Percentiles rank a stretch among this genome's conserved stretches.
These are phyloP conservation scores for Puccinia hordei DNA, from an alignment of 1,284 basidiomycete species.

Conservation along the genomic window DNA sequence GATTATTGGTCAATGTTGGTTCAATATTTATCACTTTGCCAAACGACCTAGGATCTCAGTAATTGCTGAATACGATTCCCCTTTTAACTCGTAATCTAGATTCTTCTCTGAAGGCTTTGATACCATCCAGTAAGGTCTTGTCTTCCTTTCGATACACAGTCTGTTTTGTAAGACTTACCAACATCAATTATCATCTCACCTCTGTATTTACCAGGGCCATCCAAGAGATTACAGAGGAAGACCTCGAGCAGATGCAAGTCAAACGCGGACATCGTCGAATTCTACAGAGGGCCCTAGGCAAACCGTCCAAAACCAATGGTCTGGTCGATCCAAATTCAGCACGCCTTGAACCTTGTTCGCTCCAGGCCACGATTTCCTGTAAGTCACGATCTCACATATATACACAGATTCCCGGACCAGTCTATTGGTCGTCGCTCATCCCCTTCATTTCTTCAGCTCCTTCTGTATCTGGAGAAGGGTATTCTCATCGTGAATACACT, in stretches of 20 bases:
- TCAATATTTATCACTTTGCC: background rate
- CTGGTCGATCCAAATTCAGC: background rate
- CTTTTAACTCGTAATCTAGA: slow-evolving; percentile 21
- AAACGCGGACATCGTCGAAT: slow-evolving; percentile 46
- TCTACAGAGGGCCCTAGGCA: slow-evolving; percentile 41
- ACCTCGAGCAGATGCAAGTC: slow-evolving; percentile 43
- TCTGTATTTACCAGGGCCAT: slow-evolving; percentile 26
- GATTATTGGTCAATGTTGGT: slow-evolving; percentile 40
- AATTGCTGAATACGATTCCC: background rate
- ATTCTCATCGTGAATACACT: background rate
- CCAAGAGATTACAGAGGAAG: slow-evolving; percentile 48
- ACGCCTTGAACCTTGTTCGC: background rate
- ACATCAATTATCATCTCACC: slow-evolving; percentile 1
- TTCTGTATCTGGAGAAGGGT: slow-evolving; percentile 4
- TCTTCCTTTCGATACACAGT: background rate
- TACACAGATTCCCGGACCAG: background rate
- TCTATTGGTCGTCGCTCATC: background rate
- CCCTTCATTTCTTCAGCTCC: slow-evolving; percentile 5
- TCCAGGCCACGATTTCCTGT: slow-evolving; percentile 8
- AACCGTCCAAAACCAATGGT: background rate
- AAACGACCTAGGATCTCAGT: background rate
- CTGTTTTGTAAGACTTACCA: too few relatives aligned
- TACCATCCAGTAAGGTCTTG: slow-evolving; percentile 19
- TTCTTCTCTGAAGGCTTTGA: slow-evolving; percentile 46
- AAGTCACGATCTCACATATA: too few relatives aligned